Evolutionary conservation across 2,329 filamentous ascomycete genomes (phyloP).

Genomic region (Xylariaceae sp.): DNA sequence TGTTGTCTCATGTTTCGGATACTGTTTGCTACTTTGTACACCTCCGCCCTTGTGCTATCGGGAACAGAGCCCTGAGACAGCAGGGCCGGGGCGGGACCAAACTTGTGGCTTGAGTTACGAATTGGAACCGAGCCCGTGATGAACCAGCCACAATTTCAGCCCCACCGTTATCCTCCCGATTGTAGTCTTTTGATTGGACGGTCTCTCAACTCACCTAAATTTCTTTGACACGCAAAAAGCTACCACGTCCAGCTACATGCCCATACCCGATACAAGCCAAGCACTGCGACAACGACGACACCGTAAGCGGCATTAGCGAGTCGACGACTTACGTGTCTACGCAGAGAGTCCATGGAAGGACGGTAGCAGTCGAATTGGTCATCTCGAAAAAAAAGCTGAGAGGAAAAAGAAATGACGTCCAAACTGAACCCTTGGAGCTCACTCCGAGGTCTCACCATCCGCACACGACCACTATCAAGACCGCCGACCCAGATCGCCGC

Average conservation of each 20-base stretch:
- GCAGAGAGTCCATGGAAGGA: slow-evolving; percentile 16
- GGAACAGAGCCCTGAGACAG: too few species aligned
- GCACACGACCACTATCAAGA: slow-evolving; percentile 20
- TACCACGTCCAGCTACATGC: too few species aligned
- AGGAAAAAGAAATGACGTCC: slow-evolving; percentile 30
- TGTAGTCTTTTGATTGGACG: slow-evolving; percentile 10
- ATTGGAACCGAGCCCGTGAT: neutral
- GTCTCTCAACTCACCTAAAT: slow-evolving; percentile 4
- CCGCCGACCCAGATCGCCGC: slow-evolving; percentile 2
- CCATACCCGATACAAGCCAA: too few species aligned
- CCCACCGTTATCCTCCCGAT: too few species aligned
- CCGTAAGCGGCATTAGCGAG: neutral
- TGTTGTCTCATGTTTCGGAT: too few species aligned
- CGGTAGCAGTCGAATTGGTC: too few species aligned
- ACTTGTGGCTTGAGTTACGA: too few species aligned
- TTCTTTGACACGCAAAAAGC: slow-evolving; percentile 7
- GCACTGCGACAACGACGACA: slow-evolving; percentile 4
- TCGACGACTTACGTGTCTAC: slow-evolving; percentile 2
- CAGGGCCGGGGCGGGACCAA: too few species aligned
- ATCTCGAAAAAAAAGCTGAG: too few species aligned
- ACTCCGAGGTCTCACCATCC: slow-evolving; percentile 28
- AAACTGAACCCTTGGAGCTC: slow-evolving; percentile 29
- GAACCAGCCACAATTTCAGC: slow-evolving; percentile 12
- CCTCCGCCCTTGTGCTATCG: too few species aligned
- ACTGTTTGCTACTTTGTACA: too few species aligned